Evolutionary conservation across 768 basidiomycete genomes (phyloP).

Genomic region (Psilocybe tampanensis): DNA sequence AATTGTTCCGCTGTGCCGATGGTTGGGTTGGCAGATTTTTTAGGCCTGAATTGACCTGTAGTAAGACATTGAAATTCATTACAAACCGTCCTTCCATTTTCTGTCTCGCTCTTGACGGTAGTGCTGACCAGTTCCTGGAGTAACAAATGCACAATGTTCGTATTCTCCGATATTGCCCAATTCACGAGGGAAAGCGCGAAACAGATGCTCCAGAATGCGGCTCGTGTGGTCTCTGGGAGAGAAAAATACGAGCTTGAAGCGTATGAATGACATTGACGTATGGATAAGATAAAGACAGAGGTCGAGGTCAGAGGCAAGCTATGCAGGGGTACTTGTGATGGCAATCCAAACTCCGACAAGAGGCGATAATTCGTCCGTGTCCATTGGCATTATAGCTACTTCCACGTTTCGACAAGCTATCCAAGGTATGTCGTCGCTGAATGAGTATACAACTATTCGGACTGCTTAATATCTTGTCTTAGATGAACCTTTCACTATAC

Average conservation of each 20-base stretch:
- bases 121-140: conserved; percentile 54
- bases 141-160: conserved; percentile 55
- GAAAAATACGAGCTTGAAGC: conserved; percentile 60
- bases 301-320: neutral
- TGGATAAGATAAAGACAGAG: neutral
- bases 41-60: conserved; percentile 50
- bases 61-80: neutral
- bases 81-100: neutral
- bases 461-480: conserved; percentile 1
- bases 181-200: conserved; percentile 43
- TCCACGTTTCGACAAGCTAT: conserved; percentile 21
- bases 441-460: neutral
- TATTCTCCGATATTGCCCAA: conserved; percentile 57
- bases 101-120: neutral
- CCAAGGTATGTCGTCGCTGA: conserved; percentile 17
- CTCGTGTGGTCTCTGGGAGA: conserved; percentile 43
- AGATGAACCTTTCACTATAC: conserved; percentile 87
- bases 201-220: conserved; percentile 44
- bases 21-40: conserved; percentile 41
- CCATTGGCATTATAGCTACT: conserved; percentile 1
- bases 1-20: conserved; percentile 45
- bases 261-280: conserved; percentile 24
- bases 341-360: conserved; percentile 26
- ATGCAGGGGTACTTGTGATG: neutral
- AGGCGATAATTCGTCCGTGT: neutral